Percentiles rank a stretch among this genome's conserved stretches.
Conservation (phyloP, 108 stramenopile genomes). For the Nitzschia palea region DNA sequence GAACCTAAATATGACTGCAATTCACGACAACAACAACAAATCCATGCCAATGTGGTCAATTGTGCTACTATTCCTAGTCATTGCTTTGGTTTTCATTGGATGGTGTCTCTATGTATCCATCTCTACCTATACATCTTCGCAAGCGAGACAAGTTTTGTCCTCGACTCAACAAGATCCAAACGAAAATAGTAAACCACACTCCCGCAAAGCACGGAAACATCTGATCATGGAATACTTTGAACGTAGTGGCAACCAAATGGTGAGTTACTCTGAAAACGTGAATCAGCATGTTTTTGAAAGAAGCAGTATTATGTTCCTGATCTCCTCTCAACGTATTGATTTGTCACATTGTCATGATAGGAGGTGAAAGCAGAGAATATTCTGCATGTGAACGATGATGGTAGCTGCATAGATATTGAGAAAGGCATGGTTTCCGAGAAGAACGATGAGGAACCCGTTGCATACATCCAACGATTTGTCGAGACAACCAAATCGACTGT, state of each 20-base stretch:
- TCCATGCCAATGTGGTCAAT: background rate
- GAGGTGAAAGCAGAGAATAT: no score
- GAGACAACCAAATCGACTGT: no score
- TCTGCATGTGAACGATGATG: no score
- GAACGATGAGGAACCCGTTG: no score
- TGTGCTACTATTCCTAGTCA: background rate
- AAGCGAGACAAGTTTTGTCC: background rate
- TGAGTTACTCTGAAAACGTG: no score
- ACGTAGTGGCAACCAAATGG: slow-evolving; percentile 4
- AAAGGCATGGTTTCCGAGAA: no score
- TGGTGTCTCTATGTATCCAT: background rate
- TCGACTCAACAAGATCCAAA: background rate
- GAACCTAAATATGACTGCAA: background rate
- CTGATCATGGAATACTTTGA: background rate
- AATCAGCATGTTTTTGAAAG: background rate
- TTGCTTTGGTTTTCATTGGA: background rate
- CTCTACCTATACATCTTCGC: background rate
- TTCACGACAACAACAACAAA: background rate
- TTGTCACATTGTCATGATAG: no score
- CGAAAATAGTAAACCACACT: background rate
- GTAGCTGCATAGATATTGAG: no score
- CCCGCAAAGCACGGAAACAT: background rate
- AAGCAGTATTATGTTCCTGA: no score
- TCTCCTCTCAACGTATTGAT: no score
- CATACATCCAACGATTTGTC: no score